Percentiles rank a stretch among this genome's conserved stretches.
These are phyloP conservation scores for Hypoxylon crocopeplum DNA, from an alignment of 495 filamentous ascomycete genomes.

Conservation along the genomic window DNA sequence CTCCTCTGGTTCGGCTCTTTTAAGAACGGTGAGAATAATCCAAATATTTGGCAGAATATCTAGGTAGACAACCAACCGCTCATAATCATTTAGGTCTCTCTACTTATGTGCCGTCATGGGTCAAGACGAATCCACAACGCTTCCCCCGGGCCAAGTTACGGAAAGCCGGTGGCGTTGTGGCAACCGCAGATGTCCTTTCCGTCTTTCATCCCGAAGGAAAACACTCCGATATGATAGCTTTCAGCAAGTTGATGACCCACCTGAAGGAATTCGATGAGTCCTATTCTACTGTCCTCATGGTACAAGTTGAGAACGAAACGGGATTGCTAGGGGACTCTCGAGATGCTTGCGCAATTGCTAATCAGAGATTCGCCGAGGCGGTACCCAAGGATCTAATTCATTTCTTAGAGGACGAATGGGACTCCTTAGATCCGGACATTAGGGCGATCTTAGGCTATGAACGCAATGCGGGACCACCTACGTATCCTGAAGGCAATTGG, in stretches of 20 bases:
- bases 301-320: constrained; percentile 59
- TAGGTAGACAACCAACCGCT: too few relatives aligned
- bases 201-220: constrained; percentile 47
- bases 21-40: constrained; percentile 50
- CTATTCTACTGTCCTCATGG: constrained; percentile 56
- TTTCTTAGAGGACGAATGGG: constrained; percentile 42
- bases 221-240: constrained; percentile 49
- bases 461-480: constrained; percentile 19
- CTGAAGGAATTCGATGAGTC: constrained; percentile 48
- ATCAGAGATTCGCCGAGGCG: constrained; percentile 41
- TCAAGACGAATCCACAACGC: constrained; percentile 52
- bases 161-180: constrained; percentile 38
- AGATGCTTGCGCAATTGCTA: constrained; percentile 47
- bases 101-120: constrained; percentile 52
- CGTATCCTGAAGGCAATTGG: constrained; percentile 48
- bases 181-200: constrained; percentile 43
- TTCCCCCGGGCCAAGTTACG: constrained; percentile 50
- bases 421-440: constrained; percentile 34
- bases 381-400: constrained; percentile 48
- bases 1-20: constrained; percentile 61
- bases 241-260: constrained; percentile 47
- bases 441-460: background rate
- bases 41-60: background rate
- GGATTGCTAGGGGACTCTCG: constrained; percentile 56
- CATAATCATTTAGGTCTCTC: constrained; percentile 37